A percentile compares a stretch with the other conserved stretches of the same genome.
Evolutionary conservation across 129 eudicot species (phyloP).

Genomic region (Centrapalus pauciflorus): DNA sequence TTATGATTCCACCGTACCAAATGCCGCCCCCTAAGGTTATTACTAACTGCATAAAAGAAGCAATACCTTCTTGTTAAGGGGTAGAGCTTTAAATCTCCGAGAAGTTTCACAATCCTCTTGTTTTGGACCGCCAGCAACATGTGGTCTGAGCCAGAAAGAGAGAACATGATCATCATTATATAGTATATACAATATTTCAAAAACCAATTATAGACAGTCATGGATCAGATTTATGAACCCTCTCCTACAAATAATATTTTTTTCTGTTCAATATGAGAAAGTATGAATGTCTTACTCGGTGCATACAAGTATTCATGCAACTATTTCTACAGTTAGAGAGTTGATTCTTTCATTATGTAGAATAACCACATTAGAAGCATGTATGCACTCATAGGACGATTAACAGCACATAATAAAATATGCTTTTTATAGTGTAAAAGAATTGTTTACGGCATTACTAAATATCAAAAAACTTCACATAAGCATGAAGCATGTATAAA

Average conservation of each 20-base stretch:
- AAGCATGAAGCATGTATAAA: not conserved
- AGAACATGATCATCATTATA: not conserved
- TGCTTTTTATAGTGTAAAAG: not conserved
- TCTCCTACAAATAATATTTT: not conserved
- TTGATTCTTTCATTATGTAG: not conserved
- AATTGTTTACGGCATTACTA: not conserved
- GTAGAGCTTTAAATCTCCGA: slow-evolving; percentile 69
- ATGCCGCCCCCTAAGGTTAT: no score
- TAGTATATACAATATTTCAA: not conserved
- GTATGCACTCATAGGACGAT: not conserved
- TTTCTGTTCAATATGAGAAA: not conserved
- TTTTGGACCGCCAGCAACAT: slow-evolving; percentile 31
- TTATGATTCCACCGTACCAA: no score
- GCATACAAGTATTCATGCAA: not conserved
- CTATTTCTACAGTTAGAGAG: not conserved
- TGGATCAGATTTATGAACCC: not conserved
- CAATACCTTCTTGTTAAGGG: slow-evolving; percentile 78
- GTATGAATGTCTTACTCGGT: not conserved
- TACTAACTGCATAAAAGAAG: not conserved
- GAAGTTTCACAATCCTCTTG: slow-evolving; percentile 34
- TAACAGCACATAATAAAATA: not conserved
- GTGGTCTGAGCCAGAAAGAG: slow-evolving; percentile 32
- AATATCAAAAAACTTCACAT: not conserved
- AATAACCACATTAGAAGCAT: not conserved
- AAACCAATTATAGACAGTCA: slow-evolving; percentile 7